phyloP scores from a whole-genome alignment of 352 stramenopile species.

The Pythium dissotocum region DNA sequence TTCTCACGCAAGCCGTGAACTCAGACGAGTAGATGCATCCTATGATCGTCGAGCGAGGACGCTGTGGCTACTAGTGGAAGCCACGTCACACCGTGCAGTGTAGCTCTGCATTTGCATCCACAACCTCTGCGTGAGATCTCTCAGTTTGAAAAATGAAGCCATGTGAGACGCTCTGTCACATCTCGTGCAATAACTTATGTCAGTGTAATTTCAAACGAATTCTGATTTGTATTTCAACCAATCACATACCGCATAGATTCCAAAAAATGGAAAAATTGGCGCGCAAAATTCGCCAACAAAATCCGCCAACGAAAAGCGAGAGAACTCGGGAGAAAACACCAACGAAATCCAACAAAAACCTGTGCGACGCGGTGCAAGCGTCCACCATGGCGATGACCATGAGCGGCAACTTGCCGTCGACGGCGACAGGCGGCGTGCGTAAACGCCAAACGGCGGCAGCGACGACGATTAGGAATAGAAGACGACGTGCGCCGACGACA shows the following conservation, averaged over 20 bases:
- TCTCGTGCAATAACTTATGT: background rate
- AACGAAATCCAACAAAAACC: background rate
- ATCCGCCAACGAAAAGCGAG: slow-evolving; percentile 3
- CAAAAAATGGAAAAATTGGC: slow-evolving; percentile 9
- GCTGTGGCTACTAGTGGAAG: background rate
- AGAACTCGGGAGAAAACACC: slow-evolving; percentile 3
- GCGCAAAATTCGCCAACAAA: slow-evolving; percentile 10
- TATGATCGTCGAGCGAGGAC: background rate
- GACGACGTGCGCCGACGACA: background rate
- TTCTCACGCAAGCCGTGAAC: slow-evolving; percentile 17
- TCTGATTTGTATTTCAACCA: background rate
- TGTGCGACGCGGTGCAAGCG: background rate
- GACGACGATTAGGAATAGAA: background rate
- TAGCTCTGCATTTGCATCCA: background rate
- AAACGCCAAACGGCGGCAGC: background rate
- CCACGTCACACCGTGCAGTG: too few relatives aligned
- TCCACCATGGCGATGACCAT: slow-evolving; percentile 26
- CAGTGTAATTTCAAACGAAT: slow-evolving; percentile 17
- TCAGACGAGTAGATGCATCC: background rate
- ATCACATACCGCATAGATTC: background rate
- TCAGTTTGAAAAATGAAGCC: slow-evolving; percentile 4
- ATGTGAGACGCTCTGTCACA: background rate
- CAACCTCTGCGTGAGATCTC: background rate
- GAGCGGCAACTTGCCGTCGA: slow-evolving; percentile 18
- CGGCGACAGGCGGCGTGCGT: background rate